Conservation (phyloP, 148 eudicot species). For the Rhododendron molle region DNA sequence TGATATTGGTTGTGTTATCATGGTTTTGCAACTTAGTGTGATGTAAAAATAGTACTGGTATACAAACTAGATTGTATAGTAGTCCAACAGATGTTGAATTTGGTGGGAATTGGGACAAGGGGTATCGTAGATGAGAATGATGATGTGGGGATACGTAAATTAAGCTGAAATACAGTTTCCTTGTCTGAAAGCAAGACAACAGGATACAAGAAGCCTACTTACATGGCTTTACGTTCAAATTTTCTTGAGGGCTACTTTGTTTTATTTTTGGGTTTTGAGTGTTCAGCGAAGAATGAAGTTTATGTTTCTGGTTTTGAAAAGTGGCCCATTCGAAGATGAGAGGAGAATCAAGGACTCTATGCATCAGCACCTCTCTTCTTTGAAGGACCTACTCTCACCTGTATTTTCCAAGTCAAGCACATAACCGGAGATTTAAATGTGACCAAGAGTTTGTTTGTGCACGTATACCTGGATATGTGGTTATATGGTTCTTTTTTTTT, state of each 20-base stretch:
- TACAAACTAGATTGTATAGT: not conserved
- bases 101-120: not conserved
- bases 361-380: not conserved
- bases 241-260: not conserved
- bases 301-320: not conserved
- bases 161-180: not conserved
- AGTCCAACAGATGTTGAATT: not conserved
- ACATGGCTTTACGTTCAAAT: not conserved
- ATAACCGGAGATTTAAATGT: not conserved
- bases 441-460: slow-evolving; percentile 1
- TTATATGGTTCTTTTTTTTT: not conserved
- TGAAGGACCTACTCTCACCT: not conserved
- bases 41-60: not conserved
- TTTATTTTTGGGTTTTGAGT: not conserved
- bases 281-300: not conserved
- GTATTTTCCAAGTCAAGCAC: not conserved
- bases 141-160: not conserved
- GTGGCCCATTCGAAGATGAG: not conserved
- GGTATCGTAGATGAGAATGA: not conserved
- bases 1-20: not conserved
- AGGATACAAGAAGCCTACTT: not conserved
- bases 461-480: not conserved
- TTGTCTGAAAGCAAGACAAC: not conserved
- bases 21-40: not conserved
- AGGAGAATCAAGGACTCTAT: not conserved